Evolutionary conservation across 2,329 filamentous ascomycete species (phyloP).

Genomic region (Aspergillus terreus): DNA sequence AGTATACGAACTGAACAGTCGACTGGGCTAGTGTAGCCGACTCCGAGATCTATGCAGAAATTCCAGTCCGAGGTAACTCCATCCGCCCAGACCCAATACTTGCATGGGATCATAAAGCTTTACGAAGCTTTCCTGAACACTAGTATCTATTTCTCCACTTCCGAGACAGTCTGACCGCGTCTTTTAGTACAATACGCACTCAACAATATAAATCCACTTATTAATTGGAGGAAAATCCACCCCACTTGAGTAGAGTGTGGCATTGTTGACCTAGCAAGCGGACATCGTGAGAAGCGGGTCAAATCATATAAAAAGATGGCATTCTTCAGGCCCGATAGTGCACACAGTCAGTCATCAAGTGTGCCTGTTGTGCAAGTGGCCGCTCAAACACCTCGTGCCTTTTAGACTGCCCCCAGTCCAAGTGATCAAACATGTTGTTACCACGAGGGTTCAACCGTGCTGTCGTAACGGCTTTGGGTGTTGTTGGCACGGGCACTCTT

Average conservation of each 20-base stretch:
- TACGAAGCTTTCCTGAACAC: neutral
- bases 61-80: too few relatives aligned
- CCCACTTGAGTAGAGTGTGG: neutral
- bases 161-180: neutral
- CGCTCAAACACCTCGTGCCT: too few relatives aligned
- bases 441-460: neutral
- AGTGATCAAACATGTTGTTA: neutral
- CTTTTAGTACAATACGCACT: neutral
- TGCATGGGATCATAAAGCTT: neutral
- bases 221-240: neutral
- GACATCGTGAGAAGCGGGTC: neutral
- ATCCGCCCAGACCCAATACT: too few relatives aligned
- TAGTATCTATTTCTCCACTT: neutral
- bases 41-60: too few relatives aligned
- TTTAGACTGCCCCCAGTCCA: neutral
- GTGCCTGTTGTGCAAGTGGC: too few relatives aligned
- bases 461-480: neutral
- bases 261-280: neutral
- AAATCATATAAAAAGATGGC: neutral
- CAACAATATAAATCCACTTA: neutral
- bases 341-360: too few relatives aligned
- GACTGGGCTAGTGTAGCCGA: too few relatives aligned
- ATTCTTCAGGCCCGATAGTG: neutral
- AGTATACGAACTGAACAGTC: too few relatives aligned
- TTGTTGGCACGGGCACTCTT: constrained; percentile 18